These are phyloP conservation scores for Elaeagnus macrophylla DNA, from an alignment of 306 rosid genomes.

Conservation along the genomic window DNA sequence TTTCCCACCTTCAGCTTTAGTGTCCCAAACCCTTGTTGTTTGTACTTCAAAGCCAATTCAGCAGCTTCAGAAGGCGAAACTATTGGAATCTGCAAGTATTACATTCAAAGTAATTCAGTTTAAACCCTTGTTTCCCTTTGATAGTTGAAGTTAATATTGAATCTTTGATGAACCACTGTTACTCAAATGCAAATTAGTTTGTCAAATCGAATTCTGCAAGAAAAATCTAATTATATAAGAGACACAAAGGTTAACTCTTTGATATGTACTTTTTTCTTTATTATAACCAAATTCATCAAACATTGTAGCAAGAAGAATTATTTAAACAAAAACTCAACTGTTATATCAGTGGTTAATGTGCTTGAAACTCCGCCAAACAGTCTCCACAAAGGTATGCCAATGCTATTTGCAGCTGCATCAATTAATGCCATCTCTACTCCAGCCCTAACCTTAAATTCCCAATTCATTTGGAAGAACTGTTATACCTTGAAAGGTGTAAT, in stretches of 20 bases:
- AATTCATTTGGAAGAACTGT: neutral
- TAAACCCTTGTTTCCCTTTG: neutral
- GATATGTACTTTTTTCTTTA: too few relatives aligned
- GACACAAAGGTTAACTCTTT: neutral
- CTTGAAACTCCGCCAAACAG: conserved; percentile 86
- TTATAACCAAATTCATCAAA: too few relatives aligned
- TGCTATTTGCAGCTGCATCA: conserved; percentile 77
- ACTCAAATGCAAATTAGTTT: neutral
- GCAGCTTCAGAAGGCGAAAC: conserved; percentile 75
- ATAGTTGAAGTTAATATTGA: neutral
- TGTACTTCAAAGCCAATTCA: conserved; percentile 65
- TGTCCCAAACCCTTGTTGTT: conserved; percentile 64
- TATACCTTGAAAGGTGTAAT: too few relatives aligned
- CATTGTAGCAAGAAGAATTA: too few relatives aligned
- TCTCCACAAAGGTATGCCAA: conserved; percentile 81
- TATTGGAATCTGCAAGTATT: conserved; percentile 68
- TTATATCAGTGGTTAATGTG: conserved; percentile 72
- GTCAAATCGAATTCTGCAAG: conserved; percentile 1
- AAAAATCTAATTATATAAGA: neutral
- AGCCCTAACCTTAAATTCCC: conserved; percentile 77
- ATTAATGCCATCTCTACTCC: conserved; percentile 94
- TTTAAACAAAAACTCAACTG: conserved; percentile 42
- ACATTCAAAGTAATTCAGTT: conserved; percentile 1
- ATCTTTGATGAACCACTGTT: neutral
- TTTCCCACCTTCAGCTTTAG: conserved; percentile 87